Evolutionary conservation across 768 basidiomycete species (phyloP).

Genomic region (Leccinum rimulosum): DNA sequence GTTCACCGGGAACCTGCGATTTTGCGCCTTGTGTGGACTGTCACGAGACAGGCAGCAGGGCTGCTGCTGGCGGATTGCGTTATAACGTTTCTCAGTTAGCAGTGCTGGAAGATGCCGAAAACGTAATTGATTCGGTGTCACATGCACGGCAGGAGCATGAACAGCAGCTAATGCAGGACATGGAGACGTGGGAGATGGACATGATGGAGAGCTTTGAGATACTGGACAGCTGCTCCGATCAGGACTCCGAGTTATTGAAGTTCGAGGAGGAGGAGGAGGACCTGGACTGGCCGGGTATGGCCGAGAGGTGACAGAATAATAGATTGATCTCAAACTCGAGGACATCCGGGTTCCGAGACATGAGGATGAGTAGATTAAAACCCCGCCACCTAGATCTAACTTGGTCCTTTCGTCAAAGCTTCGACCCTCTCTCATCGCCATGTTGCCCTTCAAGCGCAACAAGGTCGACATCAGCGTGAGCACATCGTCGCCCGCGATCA

Average conservation of each 20-base stretch:
- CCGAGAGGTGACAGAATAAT: background rate
- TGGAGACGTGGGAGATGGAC: conserved; percentile 2
- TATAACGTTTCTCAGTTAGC: conserved; percentile 13
- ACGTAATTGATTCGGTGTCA: conserved; percentile 6
- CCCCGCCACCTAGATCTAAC: conserved; percentile 25
- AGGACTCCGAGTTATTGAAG: conserved; percentile 18
- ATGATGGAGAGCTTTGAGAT: conserved; percentile 12
- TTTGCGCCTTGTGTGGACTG: conserved; percentile 14
- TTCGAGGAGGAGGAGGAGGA: conserved; percentile 12
- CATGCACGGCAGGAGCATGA: conserved; percentile 13
- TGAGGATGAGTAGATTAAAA: conserved; percentile 22
- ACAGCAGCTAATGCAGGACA: conserved; percentile 13
- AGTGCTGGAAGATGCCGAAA: conserved; percentile 19
- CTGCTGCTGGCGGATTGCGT: conserved; percentile 7
- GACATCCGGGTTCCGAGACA: conserved; percentile 23
- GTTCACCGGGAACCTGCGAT: conserved; percentile 8
- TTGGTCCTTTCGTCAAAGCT: conserved; percentile 11
- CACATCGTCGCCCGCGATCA: conserved; percentile 10
- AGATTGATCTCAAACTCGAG: conserved; percentile 23
- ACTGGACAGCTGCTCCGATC: conserved; percentile 5
- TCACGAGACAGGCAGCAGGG: conserved; percentile 11
- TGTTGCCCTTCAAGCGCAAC: conserved; percentile 80
- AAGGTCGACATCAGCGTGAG: conserved; percentile 93
- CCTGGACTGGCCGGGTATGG: conserved; percentile 6
- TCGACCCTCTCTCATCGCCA: conserved; percentile 34